Conservation (phyloP, 306 rosid species). For the Ormosia emarginata region DNA sequence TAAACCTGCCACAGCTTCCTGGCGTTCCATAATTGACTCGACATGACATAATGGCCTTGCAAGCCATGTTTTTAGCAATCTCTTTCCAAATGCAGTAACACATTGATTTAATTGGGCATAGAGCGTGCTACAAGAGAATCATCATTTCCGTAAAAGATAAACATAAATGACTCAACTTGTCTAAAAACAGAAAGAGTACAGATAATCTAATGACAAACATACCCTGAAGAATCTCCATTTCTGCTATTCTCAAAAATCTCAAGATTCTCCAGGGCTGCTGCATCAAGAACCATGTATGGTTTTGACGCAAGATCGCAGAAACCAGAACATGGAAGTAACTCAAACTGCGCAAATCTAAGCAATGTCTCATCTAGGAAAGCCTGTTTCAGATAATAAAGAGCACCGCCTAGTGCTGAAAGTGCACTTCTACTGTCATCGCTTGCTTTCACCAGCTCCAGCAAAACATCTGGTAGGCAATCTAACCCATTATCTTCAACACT, state of each 20-base stretch:
- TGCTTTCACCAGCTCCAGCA: conserved; percentile 58
- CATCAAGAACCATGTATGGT: conserved; percentile 91
- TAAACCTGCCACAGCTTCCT: conserved; percentile 72
- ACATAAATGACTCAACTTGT: background rate
- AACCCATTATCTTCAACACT: conserved; percentile 38
- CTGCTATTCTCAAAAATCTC: conserved; percentile 90
- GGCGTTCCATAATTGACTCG: conserved; percentile 77
- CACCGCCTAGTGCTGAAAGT: conserved; percentile 95
- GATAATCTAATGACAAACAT: conserved; percentile 29
- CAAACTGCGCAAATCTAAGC: conserved; percentile 87
- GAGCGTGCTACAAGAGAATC: conserved; percentile 60
- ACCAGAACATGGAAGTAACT: conserved; percentile 75
- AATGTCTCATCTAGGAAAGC: conserved; percentile 79
- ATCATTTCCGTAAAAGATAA: conserved; percentile 33
- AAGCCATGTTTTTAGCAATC: conserved; percentile 91
- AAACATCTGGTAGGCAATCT: conserved; percentile 62
- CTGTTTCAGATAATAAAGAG: conserved; percentile 88
- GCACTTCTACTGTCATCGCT: conserved; percentile 59
- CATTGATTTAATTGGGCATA: conserved; percentile 88
- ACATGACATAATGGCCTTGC: conserved; percentile 79
- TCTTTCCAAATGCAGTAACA: conserved; percentile 91
- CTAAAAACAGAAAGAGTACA: background rate
- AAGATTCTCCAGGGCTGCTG: conserved; percentile 91
- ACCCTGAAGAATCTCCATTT: conserved; percentile 91
- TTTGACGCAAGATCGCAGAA: conserved; percentile 55